These are phyloP conservation scores for Oryza meyeriana DNA, from an alignment of 176 grass and related monocot genomes.

Conservation along the genomic window DNA sequence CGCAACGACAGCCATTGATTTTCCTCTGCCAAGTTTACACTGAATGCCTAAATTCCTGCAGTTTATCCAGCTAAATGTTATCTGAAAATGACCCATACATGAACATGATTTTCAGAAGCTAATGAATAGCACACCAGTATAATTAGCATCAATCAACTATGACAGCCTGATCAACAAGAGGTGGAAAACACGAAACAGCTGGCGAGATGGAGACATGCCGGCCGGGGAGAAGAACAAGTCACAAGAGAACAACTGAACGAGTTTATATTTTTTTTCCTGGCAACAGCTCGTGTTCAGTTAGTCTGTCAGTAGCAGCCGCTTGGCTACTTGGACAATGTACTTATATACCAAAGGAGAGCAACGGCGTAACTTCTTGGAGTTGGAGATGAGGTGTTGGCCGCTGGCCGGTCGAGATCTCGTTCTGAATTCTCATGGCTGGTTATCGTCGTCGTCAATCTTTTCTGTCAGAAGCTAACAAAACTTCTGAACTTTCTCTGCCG, in stretches of 20 bases:
- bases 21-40: neutral
- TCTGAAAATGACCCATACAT: constrained; percentile 8
- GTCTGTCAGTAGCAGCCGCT: constrained; percentile 3
- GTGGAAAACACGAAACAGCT: neutral
- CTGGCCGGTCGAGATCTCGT: constrained; percentile 14
- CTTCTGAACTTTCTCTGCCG: neutral
- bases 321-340: neutral
- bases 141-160: neutral
- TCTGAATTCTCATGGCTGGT: constrained; percentile 21
- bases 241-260: constrained; percentile 6
- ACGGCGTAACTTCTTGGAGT: constrained; percentile 12
- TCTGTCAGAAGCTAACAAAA: neutral
- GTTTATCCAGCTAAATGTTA: neutral
- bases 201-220: neutral
- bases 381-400: constrained; percentile 12
- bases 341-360: neutral
- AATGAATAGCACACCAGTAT: no score
- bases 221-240: neutral
- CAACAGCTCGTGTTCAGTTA: neutral
- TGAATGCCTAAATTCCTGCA: neutral
- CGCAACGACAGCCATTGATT: neutral
- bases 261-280: neutral
- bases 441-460: neutral
- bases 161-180: neutral
- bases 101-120: neutral